These are phyloP conservation scores for Stentor coeruleus DNA, from an alignment of 73 alveolate species.

Conservation along the genomic window DNA sequence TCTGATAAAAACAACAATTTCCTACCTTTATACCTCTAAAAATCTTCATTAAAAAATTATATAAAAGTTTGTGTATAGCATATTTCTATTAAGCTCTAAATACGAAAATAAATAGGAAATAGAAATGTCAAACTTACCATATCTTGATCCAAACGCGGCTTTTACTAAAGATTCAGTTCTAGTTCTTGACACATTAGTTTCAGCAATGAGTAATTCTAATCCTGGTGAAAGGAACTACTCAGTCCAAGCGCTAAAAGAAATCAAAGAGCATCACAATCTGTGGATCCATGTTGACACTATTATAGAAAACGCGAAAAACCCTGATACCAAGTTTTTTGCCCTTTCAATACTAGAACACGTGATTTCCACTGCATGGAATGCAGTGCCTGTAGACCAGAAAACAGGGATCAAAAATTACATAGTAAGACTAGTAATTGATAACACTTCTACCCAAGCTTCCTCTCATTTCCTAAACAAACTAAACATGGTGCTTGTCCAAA, in stretches of 20 bases:
- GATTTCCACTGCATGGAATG: constrained; percentile 58
- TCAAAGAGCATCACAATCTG: constrained; percentile 23
- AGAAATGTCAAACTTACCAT: constrained; percentile 19
- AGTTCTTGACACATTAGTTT: background rate
- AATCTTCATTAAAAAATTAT: too few relatives aligned
- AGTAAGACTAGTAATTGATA: constrained; percentile 33
- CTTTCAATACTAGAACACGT: constrained; percentile 57
- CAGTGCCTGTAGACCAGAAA: constrained; percentile 57
- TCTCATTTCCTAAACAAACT: constrained; percentile 70
- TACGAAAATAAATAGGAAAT: background rate
- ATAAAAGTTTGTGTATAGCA: too few relatives aligned
- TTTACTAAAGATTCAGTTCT: constrained; percentile 1
- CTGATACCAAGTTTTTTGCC: constrained; percentile 59
- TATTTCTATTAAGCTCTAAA: background rate
- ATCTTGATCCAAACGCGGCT: constrained; percentile 10
- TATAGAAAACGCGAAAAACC: constrained; percentile 34
- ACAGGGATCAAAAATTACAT: constrained; percentile 53
- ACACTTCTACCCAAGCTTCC: constrained; percentile 24
- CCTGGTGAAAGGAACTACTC: constrained; percentile 20
- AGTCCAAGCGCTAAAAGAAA: constrained; percentile 23
- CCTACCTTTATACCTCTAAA: too few relatives aligned
- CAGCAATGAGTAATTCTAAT: background rate
- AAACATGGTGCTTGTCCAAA: constrained; percentile 69
- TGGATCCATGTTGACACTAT: constrained; percentile 57
- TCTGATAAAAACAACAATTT: too few relatives aligned